Base-by-base conservation (phyloP, 1,284 basidiomycete genomes). In the Pholiota adiposa region DNA sequence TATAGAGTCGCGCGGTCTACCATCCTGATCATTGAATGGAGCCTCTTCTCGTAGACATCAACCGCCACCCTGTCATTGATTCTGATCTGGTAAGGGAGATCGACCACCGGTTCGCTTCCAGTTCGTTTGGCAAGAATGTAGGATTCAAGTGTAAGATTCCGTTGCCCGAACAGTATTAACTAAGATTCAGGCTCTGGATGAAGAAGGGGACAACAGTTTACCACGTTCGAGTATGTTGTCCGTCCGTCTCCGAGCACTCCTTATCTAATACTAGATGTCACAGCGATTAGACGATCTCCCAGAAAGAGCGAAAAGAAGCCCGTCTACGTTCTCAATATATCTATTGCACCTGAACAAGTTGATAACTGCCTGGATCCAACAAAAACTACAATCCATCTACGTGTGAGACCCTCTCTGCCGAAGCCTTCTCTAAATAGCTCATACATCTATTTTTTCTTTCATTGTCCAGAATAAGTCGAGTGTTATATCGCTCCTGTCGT, bases 351-450 rank as follows among this genome's bases (percentile, higher is more conserved):
- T 1, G 74, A 78, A 18, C 77, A 87, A 29, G 78, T 96, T 11
- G 93, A 96, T 69, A 90, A 91, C 59, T 85, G 85, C 59, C 70
- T 94, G 23, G 92, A 93, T 63, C 93, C 94, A 14, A 77, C 83
- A 11, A 97, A 96, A 76, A 75, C 79, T 6, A 70, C 79, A 5
- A 79, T 95, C 29, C 84, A 88, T 53, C 79, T 95, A 58, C 79
- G 85, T 74, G 94, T 93, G 68, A 63, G 78, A 66, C 58, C 23
- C 44, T 27, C 16, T 29, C 51, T 29, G 19, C 56, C 50, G 50
- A 58, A 53, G 56, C 31, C 23, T 33, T 46, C 56, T 58, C 40
- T 41, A 48, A 58, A 58, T 58, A 58, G 51, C 54, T 18, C 25
- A 38, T 33, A 29, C 25, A 44, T 46, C 40, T 54, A 55, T 51